Percentiles rank a stretch among this genome's conserved stretches.
phyloP scores from a whole-genome alignment of 2,329 filamentous ascomycete genomes.

The Didymella exigua region DNA sequence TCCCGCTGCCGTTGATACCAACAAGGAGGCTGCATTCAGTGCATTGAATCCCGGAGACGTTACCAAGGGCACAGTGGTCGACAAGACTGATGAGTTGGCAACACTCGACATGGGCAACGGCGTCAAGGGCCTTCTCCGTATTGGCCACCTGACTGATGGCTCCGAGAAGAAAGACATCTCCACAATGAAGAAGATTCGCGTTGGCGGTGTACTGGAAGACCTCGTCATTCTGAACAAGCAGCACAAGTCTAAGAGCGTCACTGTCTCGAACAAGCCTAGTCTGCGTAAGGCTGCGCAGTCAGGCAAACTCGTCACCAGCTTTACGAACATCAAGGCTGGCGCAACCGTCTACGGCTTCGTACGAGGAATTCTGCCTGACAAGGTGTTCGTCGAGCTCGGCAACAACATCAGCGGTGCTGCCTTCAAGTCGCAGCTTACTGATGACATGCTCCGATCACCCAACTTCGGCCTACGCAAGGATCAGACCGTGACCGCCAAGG shows the following conservation, averaged over 20 bases:
- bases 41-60: constrained; percentile 74
- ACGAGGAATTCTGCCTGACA: constrained; percentile 79
- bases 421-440: constrained; percentile 76
- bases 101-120: constrained; percentile 76
- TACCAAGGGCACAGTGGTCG: constrained; percentile 71
- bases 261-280: constrained; percentile 81
- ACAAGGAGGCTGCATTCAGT: constrained; percentile 74
- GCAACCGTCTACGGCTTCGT: constrained; percentile 78
- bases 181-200: constrained; percentile 77
- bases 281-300: constrained; percentile 76
- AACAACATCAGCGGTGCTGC: constrained; percentile 77
- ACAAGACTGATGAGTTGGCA: constrained; percentile 51
- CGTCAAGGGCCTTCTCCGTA: constrained; percentile 76
- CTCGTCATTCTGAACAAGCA: constrained; percentile 89
- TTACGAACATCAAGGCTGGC: constrained; percentile 74
- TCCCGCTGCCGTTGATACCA: constrained; percentile 76
- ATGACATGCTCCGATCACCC: constrained; percentile 69
- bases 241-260: constrained; percentile 74
- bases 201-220: constrained; percentile 81
- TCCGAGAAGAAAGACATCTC: constrained; percentile 77
- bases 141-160: constrained; percentile 84
- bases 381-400: constrained; percentile 87
- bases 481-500: constrained; percentile 74
- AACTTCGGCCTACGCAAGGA: constrained; percentile 80
- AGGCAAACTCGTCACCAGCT: constrained; percentile 71